phyloP scores from a whole-genome alignment of 2,329 filamentous ascomycete species.

The Trichoderma breve region DNA sequence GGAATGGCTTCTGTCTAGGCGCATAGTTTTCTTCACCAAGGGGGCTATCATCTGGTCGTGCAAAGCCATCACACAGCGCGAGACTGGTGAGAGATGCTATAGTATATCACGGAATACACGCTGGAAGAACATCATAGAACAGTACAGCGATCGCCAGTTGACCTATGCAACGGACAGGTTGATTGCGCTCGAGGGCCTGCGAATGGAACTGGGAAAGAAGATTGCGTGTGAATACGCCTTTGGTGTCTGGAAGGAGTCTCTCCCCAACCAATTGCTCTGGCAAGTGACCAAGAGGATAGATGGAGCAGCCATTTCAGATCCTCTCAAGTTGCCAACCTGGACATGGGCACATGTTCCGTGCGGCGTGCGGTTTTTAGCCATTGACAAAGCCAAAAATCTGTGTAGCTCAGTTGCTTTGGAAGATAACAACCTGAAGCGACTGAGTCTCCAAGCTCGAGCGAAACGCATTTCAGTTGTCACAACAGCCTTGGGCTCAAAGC shows the following conservation, averaged over 20 bases:
- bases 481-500: background rate
- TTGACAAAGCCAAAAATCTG: conserved; percentile 21
- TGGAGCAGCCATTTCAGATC: background rate
- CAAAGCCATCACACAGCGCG: conserved; percentile 23
- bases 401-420: conserved; percentile 9
- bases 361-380: conserved; percentile 21
- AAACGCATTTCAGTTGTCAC: background rate
- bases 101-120: conserved; percentile 23
- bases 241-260: conserved; percentile 22
- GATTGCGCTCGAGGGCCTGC: conserved; percentile 22
- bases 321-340: conserved; percentile 22
- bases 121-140: conserved; percentile 23
- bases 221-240: conserved; percentile 18
- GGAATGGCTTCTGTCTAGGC: conserved; percentile 25
- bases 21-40: conserved; percentile 25
- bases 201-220: conserved; percentile 18
- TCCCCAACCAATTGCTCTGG: conserved; percentile 24
- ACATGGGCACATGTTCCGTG: conserved; percentile 22
- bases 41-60: conserved; percentile 24
- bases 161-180: conserved; percentile 22
- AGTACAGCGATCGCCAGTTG: conserved; percentile 22
- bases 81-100: conserved; percentile 24
- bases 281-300: conserved; percentile 16
- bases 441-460: conserved; percentile 7
- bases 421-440: background rate